phyloP scores from a whole-genome alignment of 1,284 basidiomycete genomes.

The Papiliotrema fonsecae region DNA sequence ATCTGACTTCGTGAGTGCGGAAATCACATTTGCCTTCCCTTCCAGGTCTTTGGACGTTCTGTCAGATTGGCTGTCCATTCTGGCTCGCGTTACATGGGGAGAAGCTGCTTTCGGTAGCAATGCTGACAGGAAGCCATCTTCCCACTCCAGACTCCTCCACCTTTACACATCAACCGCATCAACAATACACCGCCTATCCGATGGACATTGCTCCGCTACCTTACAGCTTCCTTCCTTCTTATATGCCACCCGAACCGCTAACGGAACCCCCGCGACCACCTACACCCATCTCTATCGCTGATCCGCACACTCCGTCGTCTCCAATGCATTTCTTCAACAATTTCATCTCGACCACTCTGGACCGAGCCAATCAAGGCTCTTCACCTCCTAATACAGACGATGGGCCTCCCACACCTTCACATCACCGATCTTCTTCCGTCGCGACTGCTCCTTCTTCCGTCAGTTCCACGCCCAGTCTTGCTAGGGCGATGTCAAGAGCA shows the following conservation, averaged over 20 bases:
- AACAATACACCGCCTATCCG: background rate
- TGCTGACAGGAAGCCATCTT: background rate
- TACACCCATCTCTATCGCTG: constrained; percentile 8
- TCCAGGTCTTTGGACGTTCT: background rate
- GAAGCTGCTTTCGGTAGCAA: background rate
- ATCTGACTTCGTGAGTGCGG: constrained; percentile 2
- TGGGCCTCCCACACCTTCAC: constrained; percentile 1
- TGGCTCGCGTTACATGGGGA: background rate
- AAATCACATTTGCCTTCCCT: background rate
- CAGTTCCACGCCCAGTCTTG: background rate
- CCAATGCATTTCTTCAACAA: constrained; percentile 13
- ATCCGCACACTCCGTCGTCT: constrained; percentile 2
- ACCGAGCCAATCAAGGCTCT: background rate
- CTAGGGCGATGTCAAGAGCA: background rate
- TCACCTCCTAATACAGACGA: background rate
- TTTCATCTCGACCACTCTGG: constrained; percentile 9
- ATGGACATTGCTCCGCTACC: constrained; percentile 3
- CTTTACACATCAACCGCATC: background rate
- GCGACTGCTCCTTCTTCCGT: background rate
- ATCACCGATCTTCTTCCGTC: background rate
- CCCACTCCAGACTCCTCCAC: constrained; percentile 1
- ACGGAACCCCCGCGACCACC: constrained; percentile 5
- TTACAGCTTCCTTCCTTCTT: constrained; percentile 14
- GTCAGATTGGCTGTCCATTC: background rate
- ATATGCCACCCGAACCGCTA: constrained; percentile 3